Evolutionary conservation across 768 basidiomycete genomes (phyloP).

Genomic region (Pholiota conissans): DNA sequence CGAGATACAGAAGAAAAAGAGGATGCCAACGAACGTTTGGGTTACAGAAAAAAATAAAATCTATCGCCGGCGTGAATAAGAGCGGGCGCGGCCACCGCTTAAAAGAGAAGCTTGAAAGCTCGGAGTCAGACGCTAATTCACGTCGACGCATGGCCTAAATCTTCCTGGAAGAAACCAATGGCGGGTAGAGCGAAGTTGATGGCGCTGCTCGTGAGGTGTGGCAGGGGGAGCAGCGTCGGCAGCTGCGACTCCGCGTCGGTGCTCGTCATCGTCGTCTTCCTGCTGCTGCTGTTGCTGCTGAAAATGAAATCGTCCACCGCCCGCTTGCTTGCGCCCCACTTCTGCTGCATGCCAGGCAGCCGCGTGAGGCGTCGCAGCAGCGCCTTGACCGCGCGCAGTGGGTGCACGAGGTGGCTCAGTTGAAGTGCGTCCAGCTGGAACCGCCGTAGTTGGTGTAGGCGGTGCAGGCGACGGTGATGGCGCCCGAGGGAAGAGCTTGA

Average conservation of each 20-base stretch:
- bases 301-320: constrained; percentile 12
- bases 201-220: constrained; percentile 18
- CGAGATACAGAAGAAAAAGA: neutral
- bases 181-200: constrained; percentile 38
- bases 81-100: neutral
- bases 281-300: constrained; percentile 16
- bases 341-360: constrained; percentile 32
- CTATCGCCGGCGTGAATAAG: neutral
- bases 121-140: neutral
- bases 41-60: neutral
- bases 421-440: constrained; percentile 28
- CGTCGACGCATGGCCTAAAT: constrained; percentile 40
- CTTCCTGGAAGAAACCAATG: constrained; percentile 58
- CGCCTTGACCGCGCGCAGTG: constrained; percentile 37
- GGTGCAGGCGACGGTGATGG: constrained; percentile 42
- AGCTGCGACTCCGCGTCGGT: constrained; percentile 9
- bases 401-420: constrained; percentile 31
- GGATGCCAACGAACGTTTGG: neutral
- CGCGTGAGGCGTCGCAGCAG: constrained; percentile 34
- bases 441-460: constrained; percentile 31
- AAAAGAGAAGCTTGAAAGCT: no score
- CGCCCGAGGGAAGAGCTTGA: constrained; percentile 53
- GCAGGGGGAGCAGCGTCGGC: constrained; percentile 9
- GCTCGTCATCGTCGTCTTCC: constrained; percentile 1
- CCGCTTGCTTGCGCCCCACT: constrained; percentile 18